Percentiles rank a stretch among this genome's conserved stretches.
Conservation (phyloP, 768 basidiomycete species). For the Suillus tomentosus region DNA sequence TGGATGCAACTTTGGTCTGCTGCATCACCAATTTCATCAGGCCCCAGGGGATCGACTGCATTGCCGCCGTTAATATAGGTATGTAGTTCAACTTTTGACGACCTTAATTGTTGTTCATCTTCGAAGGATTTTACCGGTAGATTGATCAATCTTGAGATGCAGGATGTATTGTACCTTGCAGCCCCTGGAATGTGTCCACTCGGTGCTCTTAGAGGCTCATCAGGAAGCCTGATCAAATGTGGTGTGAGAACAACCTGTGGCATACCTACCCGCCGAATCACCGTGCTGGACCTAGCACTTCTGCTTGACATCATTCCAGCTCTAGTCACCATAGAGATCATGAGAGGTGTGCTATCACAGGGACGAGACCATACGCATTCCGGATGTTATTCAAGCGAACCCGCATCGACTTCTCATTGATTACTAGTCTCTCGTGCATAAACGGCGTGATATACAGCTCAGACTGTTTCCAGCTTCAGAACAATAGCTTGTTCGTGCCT, state of each 20-base stretch:
- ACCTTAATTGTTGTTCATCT: not conserved
- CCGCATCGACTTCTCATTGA: not conserved
- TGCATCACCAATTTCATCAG: constrained; percentile 61
- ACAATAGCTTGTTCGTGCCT: not conserved
- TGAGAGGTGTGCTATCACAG: not conserved
- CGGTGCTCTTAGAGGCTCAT: not conserved
- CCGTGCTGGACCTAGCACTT: not conserved
- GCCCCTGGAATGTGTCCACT: not conserved
- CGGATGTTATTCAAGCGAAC: not conserved
- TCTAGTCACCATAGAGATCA: not conserved
- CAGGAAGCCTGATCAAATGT: not conserved
- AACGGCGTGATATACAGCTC: no score
- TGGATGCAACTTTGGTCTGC: constrained; percentile 67
- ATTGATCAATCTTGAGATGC: not conserved
- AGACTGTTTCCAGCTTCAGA: not conserved
- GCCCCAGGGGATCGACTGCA: constrained; percentile 32
- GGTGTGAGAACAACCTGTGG: not conserved
- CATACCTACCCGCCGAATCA: not conserved
- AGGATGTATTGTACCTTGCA: not conserved
- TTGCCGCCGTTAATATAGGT: constrained; percentile 63
- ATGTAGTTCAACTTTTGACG: constrained; percentile 29
- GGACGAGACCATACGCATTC: not conserved
- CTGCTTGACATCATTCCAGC: not conserved
- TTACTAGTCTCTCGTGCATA: not conserved
- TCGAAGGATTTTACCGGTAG: constrained; percentile 46